These are phyloP conservation scores for Cladosporium sphaerospermum DNA, from an alignment of 2,329 filamentous ascomycete species.

Conservation along the genomic window DNA sequence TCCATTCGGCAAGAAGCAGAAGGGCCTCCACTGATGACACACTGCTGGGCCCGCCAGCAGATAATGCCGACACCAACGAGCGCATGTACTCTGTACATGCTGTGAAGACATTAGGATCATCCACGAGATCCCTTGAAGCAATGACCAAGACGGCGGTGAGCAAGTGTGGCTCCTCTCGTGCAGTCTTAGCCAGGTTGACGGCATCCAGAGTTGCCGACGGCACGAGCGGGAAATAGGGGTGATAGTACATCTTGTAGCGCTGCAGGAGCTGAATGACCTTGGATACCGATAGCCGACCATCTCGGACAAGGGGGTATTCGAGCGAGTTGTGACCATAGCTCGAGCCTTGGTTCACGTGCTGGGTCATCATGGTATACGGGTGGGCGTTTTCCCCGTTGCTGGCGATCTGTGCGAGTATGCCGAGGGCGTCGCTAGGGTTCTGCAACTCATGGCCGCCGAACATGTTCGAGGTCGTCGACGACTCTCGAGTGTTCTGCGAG, in stretches of 20 bases:
- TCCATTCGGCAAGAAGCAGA: conserved; percentile 66
- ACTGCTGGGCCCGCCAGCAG: conserved; percentile 59
- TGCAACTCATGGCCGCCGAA: conserved; percentile 33
- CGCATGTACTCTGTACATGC: conserved; percentile 66
- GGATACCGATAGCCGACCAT: conserved; percentile 37
- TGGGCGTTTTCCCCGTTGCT: conserved; percentile 26
- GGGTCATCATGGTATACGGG: conserved; percentile 6
- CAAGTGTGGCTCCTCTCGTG: conserved; percentile 58
- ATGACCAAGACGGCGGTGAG: conserved; percentile 66
- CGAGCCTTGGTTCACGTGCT: conserved; percentile 14
- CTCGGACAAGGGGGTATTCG: conserved; percentile 39
- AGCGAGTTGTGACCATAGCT: conserved; percentile 24
- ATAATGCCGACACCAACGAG: conserved; percentile 58
- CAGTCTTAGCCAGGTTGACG: conserved; percentile 48
- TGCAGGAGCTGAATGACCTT: conserved; percentile 48
- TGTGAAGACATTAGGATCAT: conserved; percentile 58
- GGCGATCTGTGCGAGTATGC: conserved; percentile 43
- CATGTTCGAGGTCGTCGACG: conserved; percentile 24
- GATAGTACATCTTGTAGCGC: conserved; percentile 60
- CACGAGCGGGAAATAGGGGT: conserved; percentile 64
- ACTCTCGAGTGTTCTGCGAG: conserved; percentile 19
- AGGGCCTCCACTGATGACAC: conserved; percentile 67
- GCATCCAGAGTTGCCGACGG: conserved; percentile 54
- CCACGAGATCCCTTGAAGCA: conserved; percentile 62
- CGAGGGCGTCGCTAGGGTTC: conserved; percentile 45